These are phyloP conservation scores for Lactarius akahatsu DNA, from an alignment of 768 basidiomycete genomes.

Conservation along the genomic window DNA sequence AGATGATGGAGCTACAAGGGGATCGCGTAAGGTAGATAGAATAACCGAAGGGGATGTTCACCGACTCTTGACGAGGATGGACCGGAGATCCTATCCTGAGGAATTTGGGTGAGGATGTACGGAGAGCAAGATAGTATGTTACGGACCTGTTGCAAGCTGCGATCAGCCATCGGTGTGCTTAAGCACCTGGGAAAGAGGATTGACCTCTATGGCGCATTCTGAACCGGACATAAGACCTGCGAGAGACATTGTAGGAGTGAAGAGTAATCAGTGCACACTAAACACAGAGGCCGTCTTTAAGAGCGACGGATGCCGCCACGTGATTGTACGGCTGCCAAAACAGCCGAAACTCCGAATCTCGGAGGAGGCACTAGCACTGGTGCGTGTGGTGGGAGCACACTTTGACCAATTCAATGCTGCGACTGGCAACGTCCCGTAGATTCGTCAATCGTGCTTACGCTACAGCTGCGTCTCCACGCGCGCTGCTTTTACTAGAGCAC, in stretches of 20 bases:
- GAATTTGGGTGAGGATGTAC: background rate
- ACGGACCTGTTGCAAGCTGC: slow-evolving; percentile 80
- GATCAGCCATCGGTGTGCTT: slow-evolving; percentile 89
- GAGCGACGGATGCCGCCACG: slow-evolving; percentile 1
- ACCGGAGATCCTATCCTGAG: slow-evolving; percentile 70
- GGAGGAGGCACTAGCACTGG: background rate
- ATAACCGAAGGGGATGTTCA: slow-evolving; percentile 6
- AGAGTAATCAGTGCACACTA: slow-evolving; percentile 14
- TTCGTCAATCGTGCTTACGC: slow-evolving; percentile 50
- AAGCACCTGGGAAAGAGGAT: slow-evolving; percentile 85
- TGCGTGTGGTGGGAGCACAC: no score
- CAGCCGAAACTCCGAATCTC: slow-evolving; percentile 7
- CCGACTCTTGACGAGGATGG: slow-evolving; percentile 70
- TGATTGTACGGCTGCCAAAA: slow-evolving; percentile 7
- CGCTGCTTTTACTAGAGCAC: slow-evolving; percentile 90
- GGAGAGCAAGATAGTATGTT: background rate
- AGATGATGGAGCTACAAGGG: slow-evolving; percentile 67
- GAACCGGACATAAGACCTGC: slow-evolving; percentile 83
- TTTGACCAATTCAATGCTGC: slow-evolving; percentile 15
- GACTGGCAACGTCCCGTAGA: slow-evolving; percentile 8
- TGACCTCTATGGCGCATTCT: slow-evolving; percentile 81
- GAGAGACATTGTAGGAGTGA: slow-evolving; percentile 55
- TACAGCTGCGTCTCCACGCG: slow-evolving; percentile 60
- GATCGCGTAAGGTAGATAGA: background rate
- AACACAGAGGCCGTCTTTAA: background rate